Evolutionary conservation across 192 early-diverging fungal genomes (phyloP).

Genomic region (Entomortierella beljakovae): DNA sequence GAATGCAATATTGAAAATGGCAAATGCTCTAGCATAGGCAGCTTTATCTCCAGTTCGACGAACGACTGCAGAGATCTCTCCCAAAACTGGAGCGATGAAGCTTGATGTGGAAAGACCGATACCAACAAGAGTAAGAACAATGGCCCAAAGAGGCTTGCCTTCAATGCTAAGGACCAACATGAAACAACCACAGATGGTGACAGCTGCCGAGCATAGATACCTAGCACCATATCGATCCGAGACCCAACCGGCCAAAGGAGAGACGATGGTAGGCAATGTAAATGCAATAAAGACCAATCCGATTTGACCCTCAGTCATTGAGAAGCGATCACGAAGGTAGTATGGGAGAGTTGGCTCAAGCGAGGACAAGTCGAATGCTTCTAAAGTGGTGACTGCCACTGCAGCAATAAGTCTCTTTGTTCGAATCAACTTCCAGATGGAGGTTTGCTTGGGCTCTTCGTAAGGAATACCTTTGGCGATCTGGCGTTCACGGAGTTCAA

Average conservation of each 20-base stretch:
- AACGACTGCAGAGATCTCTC: constrained; percentile 50
- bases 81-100: constrained; percentile 48
- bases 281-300: constrained; percentile 79
- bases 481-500: constrained; percentile 28
- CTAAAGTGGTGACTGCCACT: constrained; percentile 26
- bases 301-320: constrained; percentile 55
- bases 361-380: constrained; percentile 36
- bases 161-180: constrained; percentile 51
- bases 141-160: constrained; percentile 47
- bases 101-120: constrained; percentile 41
- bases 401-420: constrained; percentile 56
- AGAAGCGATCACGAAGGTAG: constrained; percentile 60
- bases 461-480: constrained; percentile 10
- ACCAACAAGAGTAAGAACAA: constrained; percentile 31
- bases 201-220: constrained; percentile 55
- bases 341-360: constrained; percentile 69
- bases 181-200: constrained; percentile 55
- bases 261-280: constrained; percentile 74
- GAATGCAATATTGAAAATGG: constrained; percentile 82
- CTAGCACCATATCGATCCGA: constrained; percentile 66
- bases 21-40: constrained; percentile 71
- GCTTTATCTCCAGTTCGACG: constrained; percentile 64
- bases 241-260: constrained; percentile 68
- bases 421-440: constrained; percentile 55
- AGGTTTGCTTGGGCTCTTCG: constrained; percentile 15